A percentile compares a stretch with the other conserved stretches of the same genome.
phyloP scores from a whole-genome alignment of 176 grass and related monocot species.

The Aegilops speltoides region DNA sequence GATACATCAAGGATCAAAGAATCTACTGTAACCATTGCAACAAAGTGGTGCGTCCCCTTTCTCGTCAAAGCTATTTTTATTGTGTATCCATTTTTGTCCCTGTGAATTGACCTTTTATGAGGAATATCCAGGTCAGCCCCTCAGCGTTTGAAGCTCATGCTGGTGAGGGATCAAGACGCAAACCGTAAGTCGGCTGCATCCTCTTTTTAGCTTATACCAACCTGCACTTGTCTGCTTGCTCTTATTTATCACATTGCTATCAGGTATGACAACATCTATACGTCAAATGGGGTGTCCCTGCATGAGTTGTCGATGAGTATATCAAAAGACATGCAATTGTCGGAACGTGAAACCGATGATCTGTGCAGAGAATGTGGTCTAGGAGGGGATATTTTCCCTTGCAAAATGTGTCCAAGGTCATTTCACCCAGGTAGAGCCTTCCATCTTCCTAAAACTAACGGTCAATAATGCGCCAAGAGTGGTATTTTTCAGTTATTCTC shows the following conservation, averaged over 20 bases:
- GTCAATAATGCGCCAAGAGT: neutral
- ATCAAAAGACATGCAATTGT: slow-evolving; percentile 66
- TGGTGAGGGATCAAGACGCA: slow-evolving; percentile 76
- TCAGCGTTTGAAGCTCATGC: slow-evolving; percentile 98
- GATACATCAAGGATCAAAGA: slow-evolving; percentile 93
- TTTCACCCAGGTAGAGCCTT: slow-evolving; percentile 73
- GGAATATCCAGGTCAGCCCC: slow-evolving; percentile 78
- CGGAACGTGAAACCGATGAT: slow-evolving; percentile 72
- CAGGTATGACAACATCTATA: slow-evolving; percentile 98
- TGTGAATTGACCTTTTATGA: slow-evolving; percentile 30
- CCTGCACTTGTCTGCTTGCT: neutral
- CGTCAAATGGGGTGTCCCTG: slow-evolving; percentile 93
- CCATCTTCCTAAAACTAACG: slow-evolving; percentile 1
- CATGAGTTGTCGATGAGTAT: slow-evolving; percentile 90
- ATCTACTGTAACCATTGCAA: slow-evolving; percentile 95
- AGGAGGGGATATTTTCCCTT: slow-evolving; percentile 83
- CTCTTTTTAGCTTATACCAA: slow-evolving; percentile 7
- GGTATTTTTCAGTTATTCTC: neutral
- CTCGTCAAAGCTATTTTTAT: neutral
- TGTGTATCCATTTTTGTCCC: neutral
- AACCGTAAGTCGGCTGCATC: slow-evolving; percentile 67
- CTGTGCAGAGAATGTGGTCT: slow-evolving; percentile 85
- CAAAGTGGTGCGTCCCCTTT: slow-evolving; percentile 61
- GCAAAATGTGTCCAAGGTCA: slow-evolving; percentile 89
- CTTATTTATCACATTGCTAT: slow-evolving; percentile 33